Conservation (phyloP, 2,329 filamentous ascomycete genomes). For the Colletotrichum aenigma region DNA sequence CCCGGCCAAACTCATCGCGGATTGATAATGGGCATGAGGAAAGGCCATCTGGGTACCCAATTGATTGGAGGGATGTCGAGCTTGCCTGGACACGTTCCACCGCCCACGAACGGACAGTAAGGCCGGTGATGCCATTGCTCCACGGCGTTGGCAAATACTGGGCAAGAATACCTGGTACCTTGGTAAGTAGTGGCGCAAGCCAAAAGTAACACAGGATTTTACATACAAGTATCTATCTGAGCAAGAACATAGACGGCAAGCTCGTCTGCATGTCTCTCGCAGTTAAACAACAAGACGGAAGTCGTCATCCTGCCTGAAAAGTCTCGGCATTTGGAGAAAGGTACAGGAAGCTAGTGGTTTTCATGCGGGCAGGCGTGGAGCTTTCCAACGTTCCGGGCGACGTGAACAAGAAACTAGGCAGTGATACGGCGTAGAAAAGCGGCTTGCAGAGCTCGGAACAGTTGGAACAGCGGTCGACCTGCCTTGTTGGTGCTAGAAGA, state of each 20-base stretch:
- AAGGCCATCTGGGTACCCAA: not conserved
- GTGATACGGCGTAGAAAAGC: not conserved
- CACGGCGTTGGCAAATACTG: not conserved
- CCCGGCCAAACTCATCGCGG: not conserved
- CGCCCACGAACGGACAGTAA: not conserved
- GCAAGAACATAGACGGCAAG: not conserved
- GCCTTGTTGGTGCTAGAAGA: conserved; percentile 10
- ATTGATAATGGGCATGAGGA: not conserved
- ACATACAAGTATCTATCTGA: not conserved
- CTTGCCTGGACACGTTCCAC: not conserved
- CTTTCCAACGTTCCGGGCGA: not conserved
- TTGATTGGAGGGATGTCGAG: not conserved
- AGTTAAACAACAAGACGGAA: not conserved
- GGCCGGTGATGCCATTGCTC: conserved; percentile 1
- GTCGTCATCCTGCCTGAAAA: not conserved
- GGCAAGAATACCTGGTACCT: not conserved
- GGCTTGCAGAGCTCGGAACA: not conserved
- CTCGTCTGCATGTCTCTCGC: not conserved
- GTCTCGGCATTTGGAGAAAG: not conserved
- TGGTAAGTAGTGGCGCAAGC: not conserved
- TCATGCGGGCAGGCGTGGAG: not conserved
- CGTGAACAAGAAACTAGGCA: not conserved
- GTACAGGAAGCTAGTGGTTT: not conserved
- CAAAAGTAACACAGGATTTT: not conserved
- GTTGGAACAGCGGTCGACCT: not conserved